Conservation (phyloP, 768 basidiomycete genomes). For the Chiua virens region DNA sequence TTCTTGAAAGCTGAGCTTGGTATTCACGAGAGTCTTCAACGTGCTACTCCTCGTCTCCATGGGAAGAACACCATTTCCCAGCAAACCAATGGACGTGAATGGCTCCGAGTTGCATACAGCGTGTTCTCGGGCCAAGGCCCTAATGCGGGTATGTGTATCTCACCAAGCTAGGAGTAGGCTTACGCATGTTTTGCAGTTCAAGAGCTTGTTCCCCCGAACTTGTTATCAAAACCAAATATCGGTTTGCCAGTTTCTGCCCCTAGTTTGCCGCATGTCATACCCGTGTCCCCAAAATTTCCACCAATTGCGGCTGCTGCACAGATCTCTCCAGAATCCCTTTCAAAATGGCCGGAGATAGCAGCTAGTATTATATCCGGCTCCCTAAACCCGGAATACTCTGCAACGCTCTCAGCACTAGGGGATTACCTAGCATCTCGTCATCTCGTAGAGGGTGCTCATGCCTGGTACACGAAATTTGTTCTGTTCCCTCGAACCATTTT, state of each 20-base stretch:
- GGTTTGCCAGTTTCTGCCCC: constrained; percentile 40
- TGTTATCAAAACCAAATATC: constrained; percentile 42
- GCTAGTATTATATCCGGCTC: constrained; percentile 81
- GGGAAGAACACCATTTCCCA: constrained; percentile 22
- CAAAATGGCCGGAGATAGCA: constrained; percentile 82
- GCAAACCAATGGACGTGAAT: constrained; percentile 58
- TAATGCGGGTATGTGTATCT: constrained; percentile 52
- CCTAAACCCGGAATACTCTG: constrained; percentile 63
- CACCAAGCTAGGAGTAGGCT: neutral
- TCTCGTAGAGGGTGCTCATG: constrained; percentile 85
- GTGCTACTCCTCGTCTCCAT: constrained; percentile 10
- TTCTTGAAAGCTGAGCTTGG: constrained; percentile 81
- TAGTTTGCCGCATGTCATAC: constrained; percentile 43
- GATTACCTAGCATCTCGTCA: constrained; percentile 74
- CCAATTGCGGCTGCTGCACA: constrained; percentile 40
- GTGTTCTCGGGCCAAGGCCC: constrained; percentile 83
- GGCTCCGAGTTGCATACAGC: constrained; percentile 79
- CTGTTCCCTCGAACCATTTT: neutral
- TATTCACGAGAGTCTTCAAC: constrained; percentile 30
- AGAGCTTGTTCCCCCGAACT: constrained; percentile 63
- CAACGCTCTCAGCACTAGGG: constrained; percentile 80
- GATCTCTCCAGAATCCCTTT: constrained; percentile 63
- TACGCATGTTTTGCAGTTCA: constrained; percentile 51
- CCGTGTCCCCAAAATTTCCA: constrained; percentile 64
- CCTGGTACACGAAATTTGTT: constrained; percentile 56